These are phyloP conservation scores for Boechera stricta DNA, from an alignment of 345 rosid species.

Conservation along the genomic window DNA sequence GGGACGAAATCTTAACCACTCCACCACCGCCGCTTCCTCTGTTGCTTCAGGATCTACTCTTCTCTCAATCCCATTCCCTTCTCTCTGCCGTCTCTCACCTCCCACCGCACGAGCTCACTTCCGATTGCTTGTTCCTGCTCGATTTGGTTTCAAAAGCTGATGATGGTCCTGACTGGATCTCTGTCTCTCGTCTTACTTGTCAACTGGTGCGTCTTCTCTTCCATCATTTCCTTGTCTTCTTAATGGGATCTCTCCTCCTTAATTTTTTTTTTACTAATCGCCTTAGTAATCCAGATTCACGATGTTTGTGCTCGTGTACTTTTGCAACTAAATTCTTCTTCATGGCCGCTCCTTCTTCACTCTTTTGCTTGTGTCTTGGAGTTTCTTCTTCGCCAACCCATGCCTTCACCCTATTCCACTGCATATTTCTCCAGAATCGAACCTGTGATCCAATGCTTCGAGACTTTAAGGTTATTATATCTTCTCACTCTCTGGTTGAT, in stretches of 20 bases:
- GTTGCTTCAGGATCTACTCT: conserved; percentile 66
- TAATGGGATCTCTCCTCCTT: neutral
- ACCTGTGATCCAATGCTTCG: conserved; percentile 67
- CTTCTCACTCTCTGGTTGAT: conserved; percentile 10
- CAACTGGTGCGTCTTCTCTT: conserved; percentile 59
- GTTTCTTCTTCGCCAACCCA: conserved; percentile 56
- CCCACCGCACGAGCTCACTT: conserved; percentile 76
- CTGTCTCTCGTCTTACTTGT: conserved; percentile 52
- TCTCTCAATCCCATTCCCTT: conserved; percentile 62
- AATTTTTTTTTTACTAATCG: neutral
- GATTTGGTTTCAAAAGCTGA: conserved; percentile 62
- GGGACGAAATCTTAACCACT: conserved; percentile 72
- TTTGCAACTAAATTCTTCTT: conserved; percentile 58
- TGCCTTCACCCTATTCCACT: conserved; percentile 44
- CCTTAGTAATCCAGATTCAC: conserved; percentile 54
- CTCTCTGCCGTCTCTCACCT: conserved; percentile 71
- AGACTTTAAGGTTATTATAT: conserved; percentile 64
- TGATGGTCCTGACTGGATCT: conserved; percentile 47
- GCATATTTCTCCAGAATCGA: conserved; percentile 39
- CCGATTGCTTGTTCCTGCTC: conserved; percentile 73
- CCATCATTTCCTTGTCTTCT: neutral
- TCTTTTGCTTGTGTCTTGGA: conserved; percentile 57
- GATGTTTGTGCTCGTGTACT: conserved; percentile 59
- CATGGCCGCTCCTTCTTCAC: conserved; percentile 62
- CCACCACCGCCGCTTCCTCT: conserved; percentile 55